A percentile compares a stretch with the other conserved stretches of the same genome.
These are phyloP conservation scores for Wilcoxina mikolae DNA, from an alignment of 495 filamentous ascomycete species.

Conservation along the genomic window DNA sequence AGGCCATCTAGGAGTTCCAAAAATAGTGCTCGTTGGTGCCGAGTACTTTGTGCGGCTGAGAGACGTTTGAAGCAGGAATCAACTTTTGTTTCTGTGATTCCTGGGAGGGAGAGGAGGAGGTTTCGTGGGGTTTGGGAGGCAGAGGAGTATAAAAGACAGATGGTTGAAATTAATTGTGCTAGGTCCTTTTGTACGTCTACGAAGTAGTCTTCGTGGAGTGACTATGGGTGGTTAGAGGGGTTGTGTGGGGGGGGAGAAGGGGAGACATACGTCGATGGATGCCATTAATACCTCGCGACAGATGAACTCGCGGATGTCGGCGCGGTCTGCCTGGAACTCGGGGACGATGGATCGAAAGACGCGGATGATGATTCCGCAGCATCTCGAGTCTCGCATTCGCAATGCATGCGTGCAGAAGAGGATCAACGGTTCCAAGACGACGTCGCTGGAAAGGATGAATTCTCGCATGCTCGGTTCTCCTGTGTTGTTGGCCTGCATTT, in stretches of 20 bases:
- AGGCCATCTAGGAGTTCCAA: conserved; percentile 76
- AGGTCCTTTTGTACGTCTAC: conserved; percentile 92
- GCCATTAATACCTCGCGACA: conserved; percentile 32
- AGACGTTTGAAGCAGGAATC: conserved; percentile 47
- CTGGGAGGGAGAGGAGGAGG: conserved; percentile 40
- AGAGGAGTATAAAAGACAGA: conserved; percentile 57
- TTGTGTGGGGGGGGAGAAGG: conserved; percentile 28
- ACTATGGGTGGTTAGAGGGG: conserved; percentile 34
- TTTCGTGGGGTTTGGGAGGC: conserved; percentile 45
- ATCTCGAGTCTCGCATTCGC: conserved; percentile 77
- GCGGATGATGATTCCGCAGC: conserved; percentile 68
- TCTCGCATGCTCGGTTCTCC: conserved; percentile 46
- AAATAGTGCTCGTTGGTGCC: conserved; percentile 68
- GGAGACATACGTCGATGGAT: conserved; percentile 54
- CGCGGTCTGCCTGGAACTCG: conserved; percentile 46
- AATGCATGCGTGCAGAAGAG: conserved; percentile 83
- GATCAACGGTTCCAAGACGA: conserved; percentile 73
- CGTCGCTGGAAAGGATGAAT: conserved; percentile 65
- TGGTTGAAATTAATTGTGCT: conserved; percentile 70
- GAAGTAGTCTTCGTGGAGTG: conserved; percentile 86
- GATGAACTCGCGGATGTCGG: conserved; percentile 81
- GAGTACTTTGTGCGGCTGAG: conserved; percentile 36
- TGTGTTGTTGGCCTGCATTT: conserved; percentile 31
- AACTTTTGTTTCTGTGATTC: conserved; percentile 42
- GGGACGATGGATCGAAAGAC: conserved; percentile 71